Base-by-base conservation (phyloP, 164 flowering plant genomes). In the Liriodendron chinense region DNA sequence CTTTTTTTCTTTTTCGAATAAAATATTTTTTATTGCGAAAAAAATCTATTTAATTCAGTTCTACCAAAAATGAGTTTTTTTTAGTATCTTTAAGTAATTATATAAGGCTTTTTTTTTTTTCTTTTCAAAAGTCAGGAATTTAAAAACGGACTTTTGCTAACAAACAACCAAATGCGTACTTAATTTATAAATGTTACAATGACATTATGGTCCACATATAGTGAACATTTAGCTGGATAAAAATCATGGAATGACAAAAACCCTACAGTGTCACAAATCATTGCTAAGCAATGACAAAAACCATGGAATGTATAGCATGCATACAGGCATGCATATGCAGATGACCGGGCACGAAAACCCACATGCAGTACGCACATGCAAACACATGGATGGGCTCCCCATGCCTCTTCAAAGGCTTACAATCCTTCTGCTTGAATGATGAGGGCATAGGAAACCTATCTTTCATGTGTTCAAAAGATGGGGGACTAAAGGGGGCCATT, bases 321-420 rank as follows among this genome's bases (percentile, higher is more conserved):
- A 20, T 18, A 59, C 20, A 8, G 4, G 43, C 43, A 59, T 20
- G 64, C 16, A 20, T 18, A 59, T 21, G 21, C 64, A 59, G n/a
- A 59, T 59, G 64, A 20, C 20, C 7, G 7, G 3, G 64, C 64
- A 59, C 16, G 23, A 59, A 59, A 20, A 59, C n/a, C n/a, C 21
- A 64, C 43, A 34, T 34, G 4, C 43, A 2, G 43, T 34, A 34
- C 43, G 5, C 67, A 64, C 67, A 64, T 64, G 67, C 67, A 64
- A 25, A 64, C 67, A 64, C 25, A 25, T 64, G 67, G 67, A 64
- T 64, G 67, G 67, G 67, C 67, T 64, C 67, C 67, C 23, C 25
- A 64, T 64, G 67, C 12, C 67, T 13, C 67, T 21, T 21, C 67
- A 64, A 64, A 64, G 67, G 67, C 67, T 21, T 21, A 64, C 67